Evolutionary conservation across 768 basidiomycete genomes (phyloP), one percentile per base, ranked within the genome.

Genomic region (Piloderma croceum): DNA sequence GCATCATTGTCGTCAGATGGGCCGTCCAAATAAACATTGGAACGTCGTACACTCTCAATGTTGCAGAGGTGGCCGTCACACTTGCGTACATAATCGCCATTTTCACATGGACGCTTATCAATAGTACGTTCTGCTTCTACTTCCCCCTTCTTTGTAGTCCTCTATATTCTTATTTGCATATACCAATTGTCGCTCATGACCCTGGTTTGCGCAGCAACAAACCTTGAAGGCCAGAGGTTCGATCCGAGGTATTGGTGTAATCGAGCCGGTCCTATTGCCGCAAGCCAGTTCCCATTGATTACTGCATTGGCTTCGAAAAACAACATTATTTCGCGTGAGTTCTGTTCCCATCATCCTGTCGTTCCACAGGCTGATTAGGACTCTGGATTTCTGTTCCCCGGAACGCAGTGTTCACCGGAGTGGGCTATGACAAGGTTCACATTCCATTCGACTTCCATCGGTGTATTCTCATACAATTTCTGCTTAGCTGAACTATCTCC

Each of bases 221-320:
- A 45, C 35, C 19, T 53, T 10, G 37, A 43, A 6, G 59, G 54
- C 1, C 17, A 36, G 21, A 52, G 53, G 17, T 45, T 53, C 10
- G 46, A 55, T 29, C 24, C 48, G 17, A 34, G 13, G 3, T 61
- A 54, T 33, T 62, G 50, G 46, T 45, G 46, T 7, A 57, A 74
- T 42, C 60, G 69, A 20, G 62, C 69, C 2, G 71, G 64, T 1
- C 56, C 58, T 21, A 64, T 77, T 18, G 74, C 69, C 1, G 54
- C 58, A 6, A 62, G 62, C 27, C 77, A 83, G 53, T 55, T 77
- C 1, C 73, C 78, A 2, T 61, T 83, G 15, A 61, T 81, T 50
- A 65, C 71, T 12, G 77, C 70, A 3, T 67, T 83, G 19, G 77
- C 76, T 2, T 75, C 73, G 45, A 76, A 75, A 60, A 81, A 83